Base-by-base conservation (phyloP, 176 grass and related monocot genomes). In the Coix lacrymajobi region DNA sequence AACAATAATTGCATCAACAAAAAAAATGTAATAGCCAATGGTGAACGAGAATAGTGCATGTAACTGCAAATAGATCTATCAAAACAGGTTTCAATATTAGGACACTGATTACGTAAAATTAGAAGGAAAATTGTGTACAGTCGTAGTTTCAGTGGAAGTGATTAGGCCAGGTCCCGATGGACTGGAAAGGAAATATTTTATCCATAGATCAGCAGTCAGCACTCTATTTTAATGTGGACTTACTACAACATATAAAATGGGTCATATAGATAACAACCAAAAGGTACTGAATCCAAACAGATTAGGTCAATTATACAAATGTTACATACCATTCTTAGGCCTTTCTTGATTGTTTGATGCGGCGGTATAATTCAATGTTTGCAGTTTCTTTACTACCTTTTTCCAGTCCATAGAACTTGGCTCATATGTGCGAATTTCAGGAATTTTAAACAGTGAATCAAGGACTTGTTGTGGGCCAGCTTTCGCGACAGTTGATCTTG, bases 371-470 rank as follows among this genome's bases (percentile, higher is more conserved):
- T 73, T 90, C 62, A 85, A 85, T 17, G 81, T 65, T 78, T 99
- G 82, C 38, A 99, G 76, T 67, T 90, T 90, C 64, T 90, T 89
- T 22, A 87, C 91, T 0, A 92, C 79, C 78, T 91, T 95, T 71
- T 93, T 98, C 96, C 96, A 98, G 69, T 96, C 73, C 96, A 95
- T 90, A 75, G 66, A 56, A 77, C 60, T 91, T 71, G 96, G 89
- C 9, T 91, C 76, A 40, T 85, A 77, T n/a, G 25, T 77, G 44
- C 37, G 63, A 22, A 11, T 41, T 34, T 90, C 87, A 62, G 91
- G 89, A 36, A 88, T 72, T 85, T 86, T 88, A 80, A 98, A 95
- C 73, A 98, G 79, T 9, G 90, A 91, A 26, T 90, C 89, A 36
- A 98, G 67, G 58, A 98, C 80, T 78, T 90, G 70, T 29, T 93